A percentile compares a stretch with the other conserved stretches of the same genome.
Conservation (phyloP, 257 asterid genomes). For the Solanum medicagineum region DNA sequence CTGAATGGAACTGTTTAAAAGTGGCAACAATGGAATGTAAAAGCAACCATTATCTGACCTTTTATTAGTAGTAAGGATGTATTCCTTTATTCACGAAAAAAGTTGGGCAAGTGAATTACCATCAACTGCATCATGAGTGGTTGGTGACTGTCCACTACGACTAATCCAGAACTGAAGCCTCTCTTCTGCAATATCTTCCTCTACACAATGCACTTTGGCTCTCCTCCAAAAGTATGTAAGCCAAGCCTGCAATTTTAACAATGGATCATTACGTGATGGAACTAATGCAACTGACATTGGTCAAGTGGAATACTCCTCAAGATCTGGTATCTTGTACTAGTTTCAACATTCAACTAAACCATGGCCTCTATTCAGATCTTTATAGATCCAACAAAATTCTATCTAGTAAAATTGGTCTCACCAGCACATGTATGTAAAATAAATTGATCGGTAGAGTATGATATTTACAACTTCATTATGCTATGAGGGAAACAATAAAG, state of each 20-base stretch:
- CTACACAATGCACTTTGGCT: slow-evolving; percentile 82
- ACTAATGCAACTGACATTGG: neutral
- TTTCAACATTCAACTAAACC: neutral
- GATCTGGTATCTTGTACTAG: neutral
- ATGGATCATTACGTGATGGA: neutral
- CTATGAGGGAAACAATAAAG: neutral
- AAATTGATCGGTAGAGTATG: neutral
- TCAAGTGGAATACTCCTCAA: neutral
- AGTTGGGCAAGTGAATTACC: slow-evolving; percentile 27
- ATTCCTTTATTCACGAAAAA: neutral
- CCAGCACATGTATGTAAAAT: neutral
- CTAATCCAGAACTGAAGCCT: slow-evolving; percentile 80
- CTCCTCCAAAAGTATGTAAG: slow-evolving; percentile 99
- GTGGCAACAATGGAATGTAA: neutral
- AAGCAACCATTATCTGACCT: neutral
- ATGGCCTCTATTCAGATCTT: neutral
- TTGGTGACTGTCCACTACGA: slow-evolving; percentile 76
- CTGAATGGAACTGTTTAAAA: neutral
- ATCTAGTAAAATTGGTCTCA: neutral
- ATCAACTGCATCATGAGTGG: slow-evolving; percentile 91
- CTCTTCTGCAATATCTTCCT: slow-evolving; percentile 96
- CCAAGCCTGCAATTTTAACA: slow-evolving; percentile 62
- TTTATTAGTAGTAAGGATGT: neutral
- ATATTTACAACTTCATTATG: neutral
- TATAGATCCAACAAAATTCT: neutral